Evolutionary conservation across 495 filamentous ascomycete species (phyloP).

Genomic region (Clavariopsis aquatica): DNA sequence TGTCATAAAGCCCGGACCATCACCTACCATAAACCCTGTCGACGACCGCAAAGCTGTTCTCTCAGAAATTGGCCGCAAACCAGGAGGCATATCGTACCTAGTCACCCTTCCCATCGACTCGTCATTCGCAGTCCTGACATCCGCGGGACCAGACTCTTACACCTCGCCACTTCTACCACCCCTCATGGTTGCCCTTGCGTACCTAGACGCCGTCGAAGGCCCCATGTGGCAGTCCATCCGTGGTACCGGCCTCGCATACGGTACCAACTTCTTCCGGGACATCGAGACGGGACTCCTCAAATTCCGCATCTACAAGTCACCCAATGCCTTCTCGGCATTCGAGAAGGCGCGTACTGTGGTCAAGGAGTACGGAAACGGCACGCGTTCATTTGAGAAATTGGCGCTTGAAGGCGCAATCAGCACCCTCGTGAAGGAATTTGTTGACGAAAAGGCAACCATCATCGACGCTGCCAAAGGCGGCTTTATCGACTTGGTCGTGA

Average conservation of each 20-base stretch:
- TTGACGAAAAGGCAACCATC: slow-evolving; percentile 84
- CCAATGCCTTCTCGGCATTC: slow-evolving; percentile 86
- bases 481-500: slow-evolving; percentile 78
- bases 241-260: slow-evolving; percentile 89
- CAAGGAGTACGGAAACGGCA: slow-evolving; percentile 63
- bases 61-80: slow-evolving; percentile 67
- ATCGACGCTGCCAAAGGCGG: slow-evolving; percentile 74
- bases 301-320: slow-evolving; percentile 84
- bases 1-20: slow-evolving; percentile 42
- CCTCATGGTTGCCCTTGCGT: slow-evolving; percentile 80
- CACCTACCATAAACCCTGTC: slow-evolving; percentile 57
- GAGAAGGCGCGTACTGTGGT: slow-evolving; percentile 72
- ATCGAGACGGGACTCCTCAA: slow-evolving; percentile 76
- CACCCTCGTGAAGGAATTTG: slow-evolving; percentile 78
- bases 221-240: slow-evolving; percentile 91
- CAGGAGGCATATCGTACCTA: slow-evolving; percentile 73
- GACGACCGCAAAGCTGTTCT: slow-evolving; percentile 63
- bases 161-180: slow-evolving; percentile 78
- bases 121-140: slow-evolving; percentile 78
- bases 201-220: slow-evolving; percentile 90
- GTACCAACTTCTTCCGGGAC: slow-evolving; percentile 70
- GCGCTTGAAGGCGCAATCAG: slow-evolving; percentile 89
- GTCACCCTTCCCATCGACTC: slow-evolving; percentile 92
- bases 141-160: slow-evolving; percentile 71
- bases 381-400: slow-evolving; percentile 68